phyloP scores from a whole-genome alignment of 73 alveolate species.

The Paraurostyla sp. region DNA sequence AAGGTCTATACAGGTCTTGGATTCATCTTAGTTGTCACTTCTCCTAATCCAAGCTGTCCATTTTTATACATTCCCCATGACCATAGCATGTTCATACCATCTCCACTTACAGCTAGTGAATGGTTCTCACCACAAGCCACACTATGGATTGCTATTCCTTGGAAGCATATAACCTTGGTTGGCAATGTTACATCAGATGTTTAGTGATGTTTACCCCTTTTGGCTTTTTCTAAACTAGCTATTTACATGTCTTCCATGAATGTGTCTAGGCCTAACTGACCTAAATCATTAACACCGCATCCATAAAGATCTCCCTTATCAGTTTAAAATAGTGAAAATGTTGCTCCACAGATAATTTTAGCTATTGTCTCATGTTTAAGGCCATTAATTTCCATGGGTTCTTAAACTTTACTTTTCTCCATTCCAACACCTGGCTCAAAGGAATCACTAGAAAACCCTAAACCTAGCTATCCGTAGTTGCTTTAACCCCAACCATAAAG shows the following conservation, averaged over 20 bases:
- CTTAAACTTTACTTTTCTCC: constrained; percentile 78
- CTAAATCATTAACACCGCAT: constrained; percentile 96
- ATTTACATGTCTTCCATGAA: constrained; percentile 63
- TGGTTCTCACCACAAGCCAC: constrained; percentile 94
- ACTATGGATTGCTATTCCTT: constrained; percentile 80
- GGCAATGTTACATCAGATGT: constrained; percentile 86
- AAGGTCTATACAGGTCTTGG: constrained; percentile 92
- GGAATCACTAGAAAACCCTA: constrained; percentile 90
- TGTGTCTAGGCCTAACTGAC: constrained; percentile 91
- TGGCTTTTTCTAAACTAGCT: constrained; percentile 59
- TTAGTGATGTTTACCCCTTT: constrained; percentile 64
- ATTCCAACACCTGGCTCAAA: constrained; percentile 94
- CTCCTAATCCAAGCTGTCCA: constrained; percentile 95
- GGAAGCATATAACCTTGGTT: constrained; percentile 87
- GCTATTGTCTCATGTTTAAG: constrained; percentile 72
- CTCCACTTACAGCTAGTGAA: constrained; percentile 90
- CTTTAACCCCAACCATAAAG: constrained; percentile 93
- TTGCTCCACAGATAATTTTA: constrained; percentile 84
- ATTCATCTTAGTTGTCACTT: constrained; percentile 80
- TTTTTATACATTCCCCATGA: constrained; percentile 94
- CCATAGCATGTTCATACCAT: constrained; percentile 91
- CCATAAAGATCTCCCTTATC: constrained; percentile 90
- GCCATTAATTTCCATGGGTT: constrained; percentile 79
- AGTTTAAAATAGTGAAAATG: constrained; percentile 86
- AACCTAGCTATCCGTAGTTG: constrained; percentile 79